phyloP scores from a whole-genome alignment of 768 basidiomycete species.

The Rhodotorula diobovata region DNA sequence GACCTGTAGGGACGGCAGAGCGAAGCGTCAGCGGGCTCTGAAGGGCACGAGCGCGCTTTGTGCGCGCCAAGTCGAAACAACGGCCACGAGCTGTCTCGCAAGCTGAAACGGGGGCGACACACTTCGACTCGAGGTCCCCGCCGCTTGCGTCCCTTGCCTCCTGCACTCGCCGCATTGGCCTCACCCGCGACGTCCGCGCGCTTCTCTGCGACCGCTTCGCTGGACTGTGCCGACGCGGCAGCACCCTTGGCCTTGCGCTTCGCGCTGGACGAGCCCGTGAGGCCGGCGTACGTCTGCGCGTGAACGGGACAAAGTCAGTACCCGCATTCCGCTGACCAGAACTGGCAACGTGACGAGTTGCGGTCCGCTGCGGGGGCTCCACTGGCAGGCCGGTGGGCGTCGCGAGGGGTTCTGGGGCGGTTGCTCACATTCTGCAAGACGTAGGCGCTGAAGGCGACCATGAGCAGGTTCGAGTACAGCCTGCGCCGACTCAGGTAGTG shows the following conservation, averaged over 20 bases:
- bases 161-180: background rate
- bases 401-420: too few relatives aligned
- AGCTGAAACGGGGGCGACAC: background rate
- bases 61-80: too few relatives aligned
- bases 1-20: constrained; percentile 48
- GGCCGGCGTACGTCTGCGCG: constrained; percentile 20
- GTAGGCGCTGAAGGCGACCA: constrained; percentile 28
- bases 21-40: background rate
- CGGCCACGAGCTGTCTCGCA: too few relatives aligned
- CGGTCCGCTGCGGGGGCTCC: too few relatives aligned
- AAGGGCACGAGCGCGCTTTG: too few relatives aligned
- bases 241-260: constrained; percentile 3
- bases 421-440: constrained; percentile 14
- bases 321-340: too few relatives aligned
- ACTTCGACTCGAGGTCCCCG: constrained; percentile 21
- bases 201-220: background rate
- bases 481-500: constrained; percentile 4
- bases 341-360: too few relatives aligned
- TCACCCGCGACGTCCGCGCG: background rate
- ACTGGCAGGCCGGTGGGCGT: too few relatives aligned
- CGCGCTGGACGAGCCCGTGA: constrained; percentile 7
- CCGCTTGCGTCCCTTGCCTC: background rate
- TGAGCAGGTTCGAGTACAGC: constrained; percentile 21
- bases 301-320: background rate
- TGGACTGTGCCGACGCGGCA: background rate